Evolutionary conservation across 768 basidiomycete species (phyloP).

Genomic region (Mrakia frigida): DNA sequence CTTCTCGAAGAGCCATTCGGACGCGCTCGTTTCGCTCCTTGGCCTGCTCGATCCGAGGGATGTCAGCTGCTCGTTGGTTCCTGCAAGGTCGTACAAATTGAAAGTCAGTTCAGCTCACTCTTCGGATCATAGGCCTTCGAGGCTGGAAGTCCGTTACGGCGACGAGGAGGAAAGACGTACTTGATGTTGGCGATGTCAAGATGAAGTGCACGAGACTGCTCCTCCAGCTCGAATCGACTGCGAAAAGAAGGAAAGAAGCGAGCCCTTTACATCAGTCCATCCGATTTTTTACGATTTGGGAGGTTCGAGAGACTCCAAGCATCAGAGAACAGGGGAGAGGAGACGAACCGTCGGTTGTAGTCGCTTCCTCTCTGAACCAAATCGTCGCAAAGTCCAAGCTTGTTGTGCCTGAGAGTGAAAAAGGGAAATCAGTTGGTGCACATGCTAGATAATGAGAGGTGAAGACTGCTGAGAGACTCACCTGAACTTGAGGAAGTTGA

Average conservation of each 20-base stretch:
- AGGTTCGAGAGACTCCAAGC: neutral
- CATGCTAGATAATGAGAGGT: neutral
- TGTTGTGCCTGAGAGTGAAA: neutral
- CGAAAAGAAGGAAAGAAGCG: neutral
- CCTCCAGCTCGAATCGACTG: conserved; percentile 12
- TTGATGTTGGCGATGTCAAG: conserved; percentile 15
- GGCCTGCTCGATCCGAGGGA: conserved; percentile 20
- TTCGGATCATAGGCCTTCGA: neutral
- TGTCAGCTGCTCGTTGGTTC: conserved; percentile 14
- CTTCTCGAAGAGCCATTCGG: conserved; percentile 49
- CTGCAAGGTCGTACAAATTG: neutral
- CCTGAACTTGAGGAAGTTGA: conserved; percentile 88
- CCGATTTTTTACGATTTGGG: no score
- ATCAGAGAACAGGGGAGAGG: neutral
- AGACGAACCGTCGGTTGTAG: conserved; percentile 15
- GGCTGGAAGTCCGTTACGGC: neutral
- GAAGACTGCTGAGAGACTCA: conserved; percentile 55
- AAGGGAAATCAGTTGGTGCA: neutral
- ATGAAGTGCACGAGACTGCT: neutral
- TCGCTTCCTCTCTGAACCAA: conserved; percentile 13
- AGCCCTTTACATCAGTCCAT: no score
- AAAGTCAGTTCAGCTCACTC: neutral
- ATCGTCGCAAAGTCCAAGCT: conserved; percentile 23
- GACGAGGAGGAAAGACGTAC: neutral
- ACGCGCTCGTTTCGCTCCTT: conserved; percentile 14